phyloP scores from a whole-genome alignment of 805 yeast species.

The Wickerhamomyces hampshirensis region DNA sequence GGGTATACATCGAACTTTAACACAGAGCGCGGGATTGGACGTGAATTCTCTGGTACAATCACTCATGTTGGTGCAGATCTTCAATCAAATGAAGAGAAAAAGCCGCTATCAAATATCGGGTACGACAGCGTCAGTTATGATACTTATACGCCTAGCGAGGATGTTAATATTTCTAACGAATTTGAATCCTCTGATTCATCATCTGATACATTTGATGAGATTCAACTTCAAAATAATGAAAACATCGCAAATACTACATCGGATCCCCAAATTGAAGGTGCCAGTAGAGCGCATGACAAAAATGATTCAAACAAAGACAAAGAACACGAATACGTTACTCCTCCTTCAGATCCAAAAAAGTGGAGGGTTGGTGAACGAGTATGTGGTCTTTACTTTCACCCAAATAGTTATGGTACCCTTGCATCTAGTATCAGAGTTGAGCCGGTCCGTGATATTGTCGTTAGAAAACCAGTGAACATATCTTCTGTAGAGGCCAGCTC shows the following conservation, averaged over 20 bases:
- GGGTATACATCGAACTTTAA: slow-evolving; percentile 47
- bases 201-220: too few relatives aligned
- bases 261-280: too few relatives aligned
- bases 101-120: neutral
- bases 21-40: slow-evolving; percentile 62
- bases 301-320: neutral
- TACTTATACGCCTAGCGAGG: neutral
- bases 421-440: slow-evolving; percentile 53
- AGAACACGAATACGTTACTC: neutral
- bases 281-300: too few relatives aligned
- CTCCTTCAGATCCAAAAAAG: slow-evolving; percentile 16
- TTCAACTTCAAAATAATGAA: too few relatives aligned
- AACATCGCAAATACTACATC: too few relatives aligned
- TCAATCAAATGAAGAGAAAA: slow-evolving; percentile 1
- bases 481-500: slow-evolving; percentile 55
- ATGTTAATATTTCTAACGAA: too few relatives aligned
- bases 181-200: too few relatives aligned
- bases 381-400: slow-evolving; percentile 55
- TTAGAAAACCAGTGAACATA: slow-evolving; percentile 43
- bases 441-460: slow-evolving; percentile 44
- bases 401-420: slow-evolving; percentile 50
- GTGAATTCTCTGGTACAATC: slow-evolving; percentile 63
- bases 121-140: neutral
- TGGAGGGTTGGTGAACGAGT: slow-evolving; percentile 60
- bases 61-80: slow-evolving; percentile 47